These are phyloP conservation scores for Macrotyloma uniflorum DNA, from an alignment of 306 rosid species.

Conservation along the genomic window DNA sequence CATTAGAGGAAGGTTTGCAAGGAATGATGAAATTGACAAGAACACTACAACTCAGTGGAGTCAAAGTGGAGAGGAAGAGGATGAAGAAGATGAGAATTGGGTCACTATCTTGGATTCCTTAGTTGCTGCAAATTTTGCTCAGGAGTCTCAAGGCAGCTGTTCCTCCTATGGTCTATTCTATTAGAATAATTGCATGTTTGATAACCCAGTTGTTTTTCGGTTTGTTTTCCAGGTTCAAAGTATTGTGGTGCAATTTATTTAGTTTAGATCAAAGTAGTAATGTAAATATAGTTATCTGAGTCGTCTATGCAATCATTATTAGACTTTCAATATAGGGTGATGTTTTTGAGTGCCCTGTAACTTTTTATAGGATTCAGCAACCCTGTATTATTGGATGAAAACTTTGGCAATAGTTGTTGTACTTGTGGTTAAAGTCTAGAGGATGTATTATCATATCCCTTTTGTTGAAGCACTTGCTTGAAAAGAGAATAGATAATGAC, in stretches of 20 bases:
- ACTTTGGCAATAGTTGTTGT: conserved; percentile 22
- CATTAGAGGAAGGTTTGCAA: conserved; percentile 85
- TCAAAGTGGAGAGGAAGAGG: conserved; percentile 60
- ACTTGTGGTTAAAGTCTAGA: conserved; percentile 26
- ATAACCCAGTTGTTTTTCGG: neutral
- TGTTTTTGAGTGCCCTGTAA: conserved; percentile 50
- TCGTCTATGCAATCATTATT: conserved; percentile 30
- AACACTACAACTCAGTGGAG: conserved; percentile 56
- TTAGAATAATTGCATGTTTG: conserved; percentile 28
- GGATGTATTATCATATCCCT: neutral
- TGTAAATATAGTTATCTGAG: conserved; percentile 48
- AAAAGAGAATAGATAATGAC: conserved; percentile 24
- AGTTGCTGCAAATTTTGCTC: conserved; percentile 58
- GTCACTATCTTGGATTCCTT: conserved; percentile 66
- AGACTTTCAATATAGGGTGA: conserved; percentile 42
- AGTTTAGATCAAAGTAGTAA: conserved; percentile 38
- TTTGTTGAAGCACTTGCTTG: conserved; percentile 24
- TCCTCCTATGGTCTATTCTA: conserved; percentile 35
- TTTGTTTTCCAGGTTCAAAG: conserved; percentile 13
- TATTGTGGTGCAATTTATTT: conserved; percentile 18
- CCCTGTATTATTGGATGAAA: conserved; percentile 23
- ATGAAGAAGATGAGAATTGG: conserved; percentile 78
- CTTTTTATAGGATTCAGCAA: conserved; percentile 36
- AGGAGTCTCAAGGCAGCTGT: conserved; percentile 40
- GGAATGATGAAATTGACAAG: conserved; percentile 68